Evolutionary conservation across 345 rosid genomes (phyloP).

Genomic region (Camelina hispida): DNA sequence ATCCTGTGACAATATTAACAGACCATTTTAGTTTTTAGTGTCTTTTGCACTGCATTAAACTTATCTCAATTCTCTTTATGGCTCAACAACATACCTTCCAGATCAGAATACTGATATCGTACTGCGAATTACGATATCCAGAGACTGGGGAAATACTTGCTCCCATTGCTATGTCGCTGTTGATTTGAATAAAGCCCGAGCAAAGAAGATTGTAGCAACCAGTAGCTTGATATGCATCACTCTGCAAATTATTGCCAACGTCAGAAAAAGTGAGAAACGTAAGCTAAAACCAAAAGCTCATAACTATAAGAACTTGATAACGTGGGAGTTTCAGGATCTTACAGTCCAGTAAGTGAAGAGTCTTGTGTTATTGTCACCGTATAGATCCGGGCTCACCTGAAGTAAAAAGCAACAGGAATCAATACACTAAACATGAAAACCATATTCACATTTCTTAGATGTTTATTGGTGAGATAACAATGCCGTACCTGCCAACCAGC

Average conservation of each 20-base stretch:
- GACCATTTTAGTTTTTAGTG: constrained; percentile 10
- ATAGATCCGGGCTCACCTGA: constrained; percentile 76
- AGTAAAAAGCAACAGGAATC: constrained; percentile 10
- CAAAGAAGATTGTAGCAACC: constrained; percentile 98
- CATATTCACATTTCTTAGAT: constrained; percentile 20
- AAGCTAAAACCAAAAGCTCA: neutral
- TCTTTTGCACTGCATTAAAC: neutral
- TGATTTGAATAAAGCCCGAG: constrained; percentile 94
- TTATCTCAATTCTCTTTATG: neutral
- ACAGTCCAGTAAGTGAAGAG: constrained; percentile 99
- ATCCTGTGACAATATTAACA: constrained; percentile 56
- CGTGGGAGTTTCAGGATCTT: constrained; percentile 43
- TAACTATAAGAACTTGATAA: neutral
- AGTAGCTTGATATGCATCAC: constrained; percentile 98
- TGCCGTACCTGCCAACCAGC: constrained; percentile 95
- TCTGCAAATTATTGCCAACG: constrained; percentile 51
- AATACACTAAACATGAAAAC: constrained; percentile 27
- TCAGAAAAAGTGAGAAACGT: neutral
- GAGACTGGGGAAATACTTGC: constrained; percentile 97
- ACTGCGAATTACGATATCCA: constrained; percentile 78
- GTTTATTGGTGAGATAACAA: constrained; percentile 20
- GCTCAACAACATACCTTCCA: constrained; percentile 75
- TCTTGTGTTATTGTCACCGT: constrained; percentile 98
- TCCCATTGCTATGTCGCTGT: constrained; percentile 95
- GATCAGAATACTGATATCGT: constrained; percentile 93